Evolutionary conservation across 2,329 filamentous ascomycete species (phyloP), one percentile per base, ranked within the genome.

Genomic region (Xylariaceae sp.): DNA sequence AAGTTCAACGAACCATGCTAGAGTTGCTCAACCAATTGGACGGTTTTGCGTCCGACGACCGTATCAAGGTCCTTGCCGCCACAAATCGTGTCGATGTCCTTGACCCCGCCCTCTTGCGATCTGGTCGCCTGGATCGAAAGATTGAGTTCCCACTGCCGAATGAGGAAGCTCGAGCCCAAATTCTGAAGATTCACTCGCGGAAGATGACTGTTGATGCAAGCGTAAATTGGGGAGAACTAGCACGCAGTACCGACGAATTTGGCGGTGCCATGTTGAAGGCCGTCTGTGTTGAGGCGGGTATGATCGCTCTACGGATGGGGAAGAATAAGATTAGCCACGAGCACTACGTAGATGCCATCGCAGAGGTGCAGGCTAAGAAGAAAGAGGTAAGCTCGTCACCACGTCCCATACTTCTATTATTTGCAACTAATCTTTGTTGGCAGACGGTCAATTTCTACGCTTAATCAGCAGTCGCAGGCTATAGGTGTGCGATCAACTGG

Each of bases 61-160:
- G 93, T 48, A 96, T 97, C 82, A 98, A 97, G 80, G 94, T 98
- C 4, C 83, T 98, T 48, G 93, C 93, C 3, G 93, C 93, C 40
- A 97, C 93, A 21, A 97, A 98, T 81, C 88, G 93, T 74, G 89
- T 97, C 56, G 94, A 97, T 71, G 93, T 97, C 6, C 83, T 97
- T 16, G 94, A 97, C 73, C 93, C 93, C 6, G 94, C 93, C 19
- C 82, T 98, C 60, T 85, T 98, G 29, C 90, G 93, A 72, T 96
- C 92, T 23, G 93, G 93, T 56, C 92, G 93, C 79, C 82, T 98
- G 60, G 93, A 98, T 75, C 86, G 93, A 73, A 98, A 98, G 82
- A 98, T 98, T 70, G 95, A 99, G 77, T 99, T 99, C 77, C 95
- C 95, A 1, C 83, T 99, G 50, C 95, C 95, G 3, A 99, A 99